Evolutionary conservation across 2,329 filamentous ascomycete genomes (phyloP), one percentile per base, ranked within the genome.

Genomic region (Pseudogymnoascus verrucosus): DNA sequence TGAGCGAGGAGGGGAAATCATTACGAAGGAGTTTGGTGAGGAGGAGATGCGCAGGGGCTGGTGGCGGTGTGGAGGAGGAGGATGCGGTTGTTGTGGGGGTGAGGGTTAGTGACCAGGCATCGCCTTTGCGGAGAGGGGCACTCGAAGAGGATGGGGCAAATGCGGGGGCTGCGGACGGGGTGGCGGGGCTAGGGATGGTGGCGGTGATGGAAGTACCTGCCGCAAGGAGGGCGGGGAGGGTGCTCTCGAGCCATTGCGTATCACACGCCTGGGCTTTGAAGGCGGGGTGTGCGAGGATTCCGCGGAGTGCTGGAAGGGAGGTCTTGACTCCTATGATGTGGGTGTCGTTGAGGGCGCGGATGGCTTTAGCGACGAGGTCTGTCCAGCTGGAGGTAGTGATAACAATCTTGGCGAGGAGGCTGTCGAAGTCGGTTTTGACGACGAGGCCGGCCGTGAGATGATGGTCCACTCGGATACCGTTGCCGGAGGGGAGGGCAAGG

Each of bases 321-420:
- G 85, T 87, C 67, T 82, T 82, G 4, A 88, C 76, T 1, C 85
- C 85, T 0, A 69, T 71, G n/a, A 88, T 78, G 2, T 71, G 73
- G 0, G 82, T 82, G 65, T 87, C 84, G 14, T 78, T 74, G 0
- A 88, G 73, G 0, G 84, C 84, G 74, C 44, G 71, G 82, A 76
- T 76, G 0, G 83, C 81, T 70, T 86, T 88, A 1, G 71, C 69
- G 1, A 87, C 77, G 0, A 76, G 77, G 11, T 77, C 77, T n/a
- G 76, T 68, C 82, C 83, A 87, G 6, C 71, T 77, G 5, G 76
- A 74, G 1, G 77, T 77, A 69, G 76, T 78, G 4, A 80, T 74
- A 4, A 80, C 74, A 10, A 80, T 70, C 65, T 80, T 80, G 7
- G 77, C 77, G 36, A 80, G 75, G 74, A 80, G 75, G 0, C 77